Base-by-base conservation (phyloP, 257 asterid species). In the Knoxia roxburghii region DNA sequence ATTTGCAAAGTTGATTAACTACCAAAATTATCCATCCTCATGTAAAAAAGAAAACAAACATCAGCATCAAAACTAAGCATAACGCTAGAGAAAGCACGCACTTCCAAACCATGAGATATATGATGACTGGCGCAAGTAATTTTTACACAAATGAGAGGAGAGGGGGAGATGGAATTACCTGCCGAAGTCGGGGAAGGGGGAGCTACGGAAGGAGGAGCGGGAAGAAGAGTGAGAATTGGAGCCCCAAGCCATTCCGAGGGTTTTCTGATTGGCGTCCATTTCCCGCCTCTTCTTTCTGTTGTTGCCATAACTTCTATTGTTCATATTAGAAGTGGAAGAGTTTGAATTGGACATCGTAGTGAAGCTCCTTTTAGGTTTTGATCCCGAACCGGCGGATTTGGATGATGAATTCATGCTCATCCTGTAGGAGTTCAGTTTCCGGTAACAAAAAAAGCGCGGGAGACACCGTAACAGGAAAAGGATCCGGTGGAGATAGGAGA, bases 241-340 rank as follows among this genome's bases (percentile, higher is more conserved):
- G 21, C 97, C 96, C 97, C 99, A 93, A 65, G 95, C 87, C 95
- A 86, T 78, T 52, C 96, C 96, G 30, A 86, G 87, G 79, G 95
- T 84, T 69, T 83, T 90, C 81, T 86, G 95, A 61, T 84, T 90
- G 79, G 83, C 92, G 64, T 75, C 68, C 29, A 76, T 69, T 70
- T 64, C 84, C 82, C 51, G 86, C 90, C 78, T 86, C 83, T 79
- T 89, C 61, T 71, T 89, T 21, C 73, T 72, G 46, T 37, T 74
- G 52, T 35, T 75, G 21, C 72, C 73, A 35, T 76, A 80, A 62
- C 65, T 88, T 66, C 78, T 61, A 69, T 69, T 67, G 62, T 50
- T 59, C 58, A 52, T 67, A 46, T 69, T 51, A 41, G 84, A 75
- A 26, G 84, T 60, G 15, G 78, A 74, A 72, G 83, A 85, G 69